phyloP scores from a whole-genome alignment of 2,329 filamentous ascomycete species.

The Fusarium sp. region DNA sequence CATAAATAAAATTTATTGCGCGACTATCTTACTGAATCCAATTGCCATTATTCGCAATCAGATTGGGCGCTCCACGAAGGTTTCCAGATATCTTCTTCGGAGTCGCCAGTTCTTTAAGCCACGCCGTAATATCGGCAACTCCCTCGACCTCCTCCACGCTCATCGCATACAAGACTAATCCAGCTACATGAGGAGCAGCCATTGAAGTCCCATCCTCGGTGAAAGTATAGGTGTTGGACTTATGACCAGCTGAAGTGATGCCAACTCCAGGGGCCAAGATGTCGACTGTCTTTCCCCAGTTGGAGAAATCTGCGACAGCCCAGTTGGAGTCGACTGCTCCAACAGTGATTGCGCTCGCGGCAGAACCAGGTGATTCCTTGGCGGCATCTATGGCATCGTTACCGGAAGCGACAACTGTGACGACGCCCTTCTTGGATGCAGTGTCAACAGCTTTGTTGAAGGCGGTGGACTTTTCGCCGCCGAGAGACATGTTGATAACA shows the following conservation, averaged over 20 bases:
- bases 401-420: slow-evolving; percentile 55
- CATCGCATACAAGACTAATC: slow-evolving; percentile 59
- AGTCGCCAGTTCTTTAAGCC: slow-evolving; percentile 4
- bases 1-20: fast-evolving
- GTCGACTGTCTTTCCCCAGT: slow-evolving; percentile 59
- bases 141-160: slow-evolving; percentile 8
- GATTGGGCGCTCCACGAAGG: background rate
- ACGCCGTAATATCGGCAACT: slow-evolving; percentile 3
- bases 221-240: slow-evolving; percentile 50
- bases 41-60: slow-evolving; percentile 24
- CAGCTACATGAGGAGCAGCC: slow-evolving; percentile 65
- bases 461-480: slow-evolving; percentile 20
- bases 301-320: slow-evolving; percentile 55
- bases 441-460: slow-evolving; percentile 37
- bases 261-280: slow-evolving; percentile 59
- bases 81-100: slow-evolving; percentile 1
- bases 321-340: slow-evolving; percentile 50
- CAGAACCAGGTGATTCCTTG: slow-evolving; percentile 39
- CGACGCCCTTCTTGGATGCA: slow-evolving; percentile 41
- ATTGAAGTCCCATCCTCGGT: slow-evolving; percentile 62
- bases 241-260: slow-evolving; percentile 52
- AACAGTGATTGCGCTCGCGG: slow-evolving; percentile 43
- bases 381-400: slow-evolving; percentile 35
- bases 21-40: background rate
- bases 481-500: slow-evolving; percentile 61